Evolutionary conservation across 176 grass and related monocot species (phyloP).

Genomic region (Themeda triandra): DNA sequence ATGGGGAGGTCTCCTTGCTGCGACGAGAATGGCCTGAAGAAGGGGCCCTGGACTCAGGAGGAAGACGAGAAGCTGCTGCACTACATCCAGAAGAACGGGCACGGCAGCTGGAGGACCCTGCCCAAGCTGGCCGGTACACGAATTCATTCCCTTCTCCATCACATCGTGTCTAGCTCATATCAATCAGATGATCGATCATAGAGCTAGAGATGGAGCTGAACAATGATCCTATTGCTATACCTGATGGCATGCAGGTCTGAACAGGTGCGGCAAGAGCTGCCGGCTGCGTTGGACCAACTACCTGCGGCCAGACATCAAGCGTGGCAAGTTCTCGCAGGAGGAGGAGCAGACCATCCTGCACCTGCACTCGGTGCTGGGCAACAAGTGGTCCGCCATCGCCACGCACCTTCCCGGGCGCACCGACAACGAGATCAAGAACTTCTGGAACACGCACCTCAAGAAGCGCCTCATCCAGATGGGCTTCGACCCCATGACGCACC

Average conservation of each 20-base stretch:
- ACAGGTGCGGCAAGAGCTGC: constrained; percentile 89
- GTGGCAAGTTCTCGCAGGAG: constrained; percentile 72
- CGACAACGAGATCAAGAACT: constrained; percentile 94
- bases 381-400: constrained; percentile 90
- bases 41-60: constrained; percentile 82
- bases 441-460: constrained; percentile 97
- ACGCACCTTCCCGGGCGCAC: constrained; percentile 69
- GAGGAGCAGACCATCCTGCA: constrained; percentile 82
- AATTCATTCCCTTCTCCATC: no score
- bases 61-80: constrained; percentile 74
- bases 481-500: constrained; percentile 94
- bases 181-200: no score
- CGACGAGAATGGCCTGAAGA: constrained; percentile 74
- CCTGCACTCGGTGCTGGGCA: constrained; percentile 73
- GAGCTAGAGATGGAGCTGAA: no score
- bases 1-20: constrained; percentile 74
- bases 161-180: no score
- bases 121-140: constrained; percentile 53
- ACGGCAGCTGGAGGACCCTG: constrained; percentile 82
- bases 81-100: constrained; percentile 71
- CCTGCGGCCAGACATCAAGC: constrained; percentile 82
- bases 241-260: constrained; percentile 43
- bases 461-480: constrained; percentile 91
- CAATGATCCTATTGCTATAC: no score
- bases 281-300: constrained; percentile 91